Evolutionary conservation across 176 grass and related monocot species (phyloP), one percentile per base, ranked within the genome.

Genomic region (Guadua angustifolia): DNA sequence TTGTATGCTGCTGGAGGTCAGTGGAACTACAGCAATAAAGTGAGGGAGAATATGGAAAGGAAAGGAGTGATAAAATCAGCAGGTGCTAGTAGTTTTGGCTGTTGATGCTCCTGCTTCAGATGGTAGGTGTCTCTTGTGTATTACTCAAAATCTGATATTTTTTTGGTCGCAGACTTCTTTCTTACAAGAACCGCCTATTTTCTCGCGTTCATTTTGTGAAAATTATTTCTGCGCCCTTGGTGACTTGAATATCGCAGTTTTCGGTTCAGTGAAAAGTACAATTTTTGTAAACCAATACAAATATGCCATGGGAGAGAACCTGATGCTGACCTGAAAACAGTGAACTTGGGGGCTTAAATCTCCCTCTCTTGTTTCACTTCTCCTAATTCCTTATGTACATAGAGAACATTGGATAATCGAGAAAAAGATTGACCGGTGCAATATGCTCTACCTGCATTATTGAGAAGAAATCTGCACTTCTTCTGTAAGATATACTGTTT

Each of bases 1-100:
- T 39, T 84, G 60, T 90, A 90, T 88, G 91, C 88, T 47, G 66
- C 91, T 70, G 69, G 78, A 79, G 91, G 87, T 59, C 85, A 85
- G 10, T 90, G 91, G 85, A 90, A 71, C 57, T 77, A 77, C 59
- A 82, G 81, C 45, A 78, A 85, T 38, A 64, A 75, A 82, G 75
- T 90, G 10, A 93, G 85, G 70, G 73, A 88, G 43, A 67, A 29
- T 45, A 93, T 93, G 91, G 77, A 79, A 57, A 85, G 32, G 38
- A 72, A 78, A 88, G 85, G 88, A 29, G 77, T 90, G 40, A 88
- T 64, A 69, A 93, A 93, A 80, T 73, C 63, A n/a, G 78, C 84
- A 66, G 91, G 88, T 69, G 74, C 66, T 53, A 88, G 91, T 74
- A 74, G 35, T 32, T 55, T 49, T 90, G 65, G 35, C 58, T 73